Evolutionary conservation across 2,329 filamentous ascomycete species (phyloP).

Genomic region (Ceratocystis ficicola): DNA sequence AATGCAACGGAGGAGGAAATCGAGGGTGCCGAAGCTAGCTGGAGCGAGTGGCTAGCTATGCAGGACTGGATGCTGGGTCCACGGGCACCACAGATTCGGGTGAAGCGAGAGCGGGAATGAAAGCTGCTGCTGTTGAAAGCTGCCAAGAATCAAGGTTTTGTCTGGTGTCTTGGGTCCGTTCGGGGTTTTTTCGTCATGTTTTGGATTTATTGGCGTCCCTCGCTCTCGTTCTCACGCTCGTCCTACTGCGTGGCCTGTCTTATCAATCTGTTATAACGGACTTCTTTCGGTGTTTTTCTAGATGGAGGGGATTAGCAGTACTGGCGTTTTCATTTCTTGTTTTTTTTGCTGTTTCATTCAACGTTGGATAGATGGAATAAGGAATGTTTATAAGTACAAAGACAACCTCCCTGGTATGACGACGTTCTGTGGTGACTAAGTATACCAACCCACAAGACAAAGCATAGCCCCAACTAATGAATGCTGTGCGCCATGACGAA

Average conservation of each 20-base stretch:
- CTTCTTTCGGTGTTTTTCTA: conserved; percentile 5
- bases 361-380: conserved; percentile 2
- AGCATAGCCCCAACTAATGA: not conserved
- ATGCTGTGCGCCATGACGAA: not conserved
- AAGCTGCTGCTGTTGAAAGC: not conserved
- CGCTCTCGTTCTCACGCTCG: not conserved
- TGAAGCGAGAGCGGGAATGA: conserved; percentile 17
- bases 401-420: not conserved
- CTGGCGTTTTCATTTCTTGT: not conserved
- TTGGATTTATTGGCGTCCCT: not conserved
- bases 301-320: not conserved
- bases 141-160: not conserved
- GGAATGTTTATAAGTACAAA: conserved; percentile 6
- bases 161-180: not conserved
- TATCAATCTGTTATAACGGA: not conserved
- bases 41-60: conserved; percentile 94
- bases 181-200: not conserved
- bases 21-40: conserved; percentile 64
- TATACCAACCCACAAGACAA: conserved; percentile 2
- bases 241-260: not conserved
- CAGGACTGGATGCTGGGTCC: conserved; percentile 98
- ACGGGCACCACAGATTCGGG: conserved; percentile 41
- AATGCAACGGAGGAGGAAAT: conserved; percentile 70
- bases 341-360: not conserved
- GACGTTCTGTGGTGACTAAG: not conserved